Evolutionary conservation across 129 eudicot species (phyloP), one percentile per base, ranked within the genome.

Genomic region (Tanacetum coccineum): DNA sequence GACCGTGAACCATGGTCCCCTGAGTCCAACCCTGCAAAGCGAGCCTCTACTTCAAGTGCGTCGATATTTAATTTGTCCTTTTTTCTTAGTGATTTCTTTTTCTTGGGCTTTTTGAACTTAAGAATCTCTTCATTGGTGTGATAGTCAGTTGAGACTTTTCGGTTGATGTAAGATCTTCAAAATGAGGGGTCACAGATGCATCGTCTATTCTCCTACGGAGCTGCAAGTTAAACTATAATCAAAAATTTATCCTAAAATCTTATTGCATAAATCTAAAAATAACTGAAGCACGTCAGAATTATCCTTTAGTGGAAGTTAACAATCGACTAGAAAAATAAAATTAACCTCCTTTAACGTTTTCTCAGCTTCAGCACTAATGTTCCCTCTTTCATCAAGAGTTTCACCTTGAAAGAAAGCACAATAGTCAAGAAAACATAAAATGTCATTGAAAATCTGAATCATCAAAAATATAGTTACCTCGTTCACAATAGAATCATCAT

Each of bases 311-410:
- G 9, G 28, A 20, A 59, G 9, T 32, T 15, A 57, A 13, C 2
- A 64, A 59, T 18, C 20, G 20, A 26, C 59, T 10, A 62, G 62
- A 19, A 44, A 58, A 65, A 46, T 0, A 62, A n/a, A n/a, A n/a
- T n/a, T n/a, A n/a, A n/a, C 99, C 99, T 94, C 99, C 73, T 89
- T 93, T 77, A 94, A 30, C 80, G 87, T 94, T 73, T 80, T 94
- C 72, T 94, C 95, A 22, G 97, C 95, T 55, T 89, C 99, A 68
- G 85, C 95, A 70, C 83, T 81, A 73, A 94, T 84, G 19, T 85
- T 83, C 48, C 99, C 99, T 77, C 74, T 82, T 68, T 90, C 91
- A 83, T 89, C 99, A 79, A 94, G 84, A 12, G 81, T 84, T 66
- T 89, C 69, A 52, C 97, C 95, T 96, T 93, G 82, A 6, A 85